phyloP scores from a whole-genome alignment of 306 rosid species.

The Vigna nakashimae region DNA sequence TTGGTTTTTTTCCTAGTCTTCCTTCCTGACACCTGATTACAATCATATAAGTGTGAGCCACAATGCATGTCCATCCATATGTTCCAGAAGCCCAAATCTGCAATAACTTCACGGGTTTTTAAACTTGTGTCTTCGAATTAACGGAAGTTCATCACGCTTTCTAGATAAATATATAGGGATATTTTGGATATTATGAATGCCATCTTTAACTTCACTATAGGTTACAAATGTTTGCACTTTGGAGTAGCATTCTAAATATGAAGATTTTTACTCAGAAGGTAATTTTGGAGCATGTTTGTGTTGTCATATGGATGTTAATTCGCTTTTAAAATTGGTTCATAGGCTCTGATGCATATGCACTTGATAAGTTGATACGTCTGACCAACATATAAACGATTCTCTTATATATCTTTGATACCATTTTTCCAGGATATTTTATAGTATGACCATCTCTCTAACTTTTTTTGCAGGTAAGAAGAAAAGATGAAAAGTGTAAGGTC shows the following conservation, averaged over 20 bases:
- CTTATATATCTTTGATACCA: conserved; percentile 8
- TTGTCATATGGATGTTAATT: neutral
- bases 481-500: conserved; percentile 59
- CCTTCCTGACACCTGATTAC: conserved; percentile 10
- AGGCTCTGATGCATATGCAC: neutral
- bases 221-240: conserved; percentile 29
- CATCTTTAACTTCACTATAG: conserved; percentile 17
- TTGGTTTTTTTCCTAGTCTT: neutral
- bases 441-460: conserved; percentile 10
- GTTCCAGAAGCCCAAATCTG: neutral
- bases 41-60: conserved; percentile 4
- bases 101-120: conserved; percentile 7
- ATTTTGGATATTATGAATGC: neutral
- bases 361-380: conserved; percentile 5
- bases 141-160: neutral
- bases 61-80: conserved; percentile 23
- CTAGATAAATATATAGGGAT: neutral
- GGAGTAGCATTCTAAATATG: conserved; percentile 24
- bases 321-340: conserved; percentile 9
- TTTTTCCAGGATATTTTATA: conserved; percentile 34
- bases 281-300: conserved; percentile 13
- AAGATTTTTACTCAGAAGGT: conserved; percentile 8
- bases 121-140: conserved; percentile 4
- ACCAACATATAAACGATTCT: conserved; percentile 2
- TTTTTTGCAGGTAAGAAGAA: conserved; percentile 66